Base-by-base conservation (phyloP, 2,329 filamentous ascomycete species). In the Penicillium griseofulvum region DNA sequence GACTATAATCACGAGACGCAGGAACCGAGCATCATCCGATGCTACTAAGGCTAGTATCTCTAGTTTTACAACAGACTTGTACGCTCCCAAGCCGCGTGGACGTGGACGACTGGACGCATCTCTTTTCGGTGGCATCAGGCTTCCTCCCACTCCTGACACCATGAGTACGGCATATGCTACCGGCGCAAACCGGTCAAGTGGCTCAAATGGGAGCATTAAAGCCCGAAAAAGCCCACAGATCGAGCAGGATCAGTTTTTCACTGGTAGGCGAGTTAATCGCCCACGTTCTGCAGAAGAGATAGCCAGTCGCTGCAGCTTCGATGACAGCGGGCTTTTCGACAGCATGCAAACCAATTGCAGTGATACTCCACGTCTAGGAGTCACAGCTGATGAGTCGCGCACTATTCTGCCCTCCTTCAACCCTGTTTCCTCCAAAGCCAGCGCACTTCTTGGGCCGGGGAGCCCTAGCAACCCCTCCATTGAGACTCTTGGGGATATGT, bases 61-160 rank as follows among this genome's bases (percentile, higher is more conserved):
- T 22, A 60, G 37, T 28, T 65, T 64, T 46, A 65, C 62, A 4
- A 60, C 60, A n/a, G 65, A 65, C 16, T 61, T 72, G 12, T 64
- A 57, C 28, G 61, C 56, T 33, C 59, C 60, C 33, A 64, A 65
- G 26, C 59, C 65, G 6, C 66, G 56, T 34, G 64, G 65, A 17
- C 69, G 65, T 10, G 64, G 66, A n/a, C 64, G 62, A 17, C 46
- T 69, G 33, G 70, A 73, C 26, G 62, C 62, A 22, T 56, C 59
- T 14, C 56, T 74, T 2, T 76, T 75, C 49, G 71, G 65, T 3
- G 65, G 67, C 5, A 60, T 67, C 11, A 68, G 65, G 16, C 63
- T 76, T 5, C 74, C 74, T 19, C 74, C 74, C 12, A 76, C 74
- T 1, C 74, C 74, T 3, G 74, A 76, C 49, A 76, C 74, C 2